phyloP scores from a whole-genome alignment of 371 early-diverging fungal genomes.

The Nematocida ausubeli region DNA sequence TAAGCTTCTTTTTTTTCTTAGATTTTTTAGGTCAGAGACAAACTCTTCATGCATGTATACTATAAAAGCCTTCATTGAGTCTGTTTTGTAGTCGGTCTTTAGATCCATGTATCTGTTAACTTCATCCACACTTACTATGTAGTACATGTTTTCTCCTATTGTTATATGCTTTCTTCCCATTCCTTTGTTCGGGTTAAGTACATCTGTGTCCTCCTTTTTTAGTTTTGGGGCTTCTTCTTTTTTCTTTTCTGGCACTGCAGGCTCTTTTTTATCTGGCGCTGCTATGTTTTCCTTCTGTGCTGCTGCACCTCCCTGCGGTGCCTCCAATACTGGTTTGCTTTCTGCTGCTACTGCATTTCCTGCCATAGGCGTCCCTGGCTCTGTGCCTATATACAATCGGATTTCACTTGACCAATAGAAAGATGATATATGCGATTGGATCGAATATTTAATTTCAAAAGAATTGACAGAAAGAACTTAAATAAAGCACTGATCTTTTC shows the following conservation, averaged over 20 bases:
- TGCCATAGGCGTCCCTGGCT: not conserved
- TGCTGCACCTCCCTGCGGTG: not conserved
- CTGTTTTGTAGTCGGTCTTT: slow-evolving; percentile 10
- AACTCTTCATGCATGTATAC: slow-evolving; percentile 48
- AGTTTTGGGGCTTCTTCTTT: not conserved
- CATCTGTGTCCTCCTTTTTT: not conserved
- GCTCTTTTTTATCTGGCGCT: not conserved
- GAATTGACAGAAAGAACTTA: not conserved
- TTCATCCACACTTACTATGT: slow-evolving; percentile 42
- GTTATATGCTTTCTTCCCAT: slow-evolving; percentile 24
- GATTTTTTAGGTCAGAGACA: slow-evolving; percentile 9
- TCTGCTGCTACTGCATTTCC: slow-evolving; percentile 2
- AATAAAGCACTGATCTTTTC: not conserved
- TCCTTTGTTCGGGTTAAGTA: not conserved
- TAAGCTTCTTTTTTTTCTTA: slow-evolving; percentile 15
- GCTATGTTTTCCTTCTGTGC: not conserved
- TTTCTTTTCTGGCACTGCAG: not conserved
- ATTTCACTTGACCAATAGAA: not conserved
- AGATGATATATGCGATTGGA: not conserved
- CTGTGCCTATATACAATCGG: not conserved
- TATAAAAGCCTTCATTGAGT: slow-evolving; percentile 29
- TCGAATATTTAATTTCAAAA: not conserved
- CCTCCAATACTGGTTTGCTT: not conserved
- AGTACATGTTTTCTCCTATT: slow-evolving; percentile 12
- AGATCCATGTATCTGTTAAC: slow-evolving; percentile 15